Conservation (phyloP, 2,329 filamentous ascomycete genomes). For the Aspergillus costaricaensis region DNA sequence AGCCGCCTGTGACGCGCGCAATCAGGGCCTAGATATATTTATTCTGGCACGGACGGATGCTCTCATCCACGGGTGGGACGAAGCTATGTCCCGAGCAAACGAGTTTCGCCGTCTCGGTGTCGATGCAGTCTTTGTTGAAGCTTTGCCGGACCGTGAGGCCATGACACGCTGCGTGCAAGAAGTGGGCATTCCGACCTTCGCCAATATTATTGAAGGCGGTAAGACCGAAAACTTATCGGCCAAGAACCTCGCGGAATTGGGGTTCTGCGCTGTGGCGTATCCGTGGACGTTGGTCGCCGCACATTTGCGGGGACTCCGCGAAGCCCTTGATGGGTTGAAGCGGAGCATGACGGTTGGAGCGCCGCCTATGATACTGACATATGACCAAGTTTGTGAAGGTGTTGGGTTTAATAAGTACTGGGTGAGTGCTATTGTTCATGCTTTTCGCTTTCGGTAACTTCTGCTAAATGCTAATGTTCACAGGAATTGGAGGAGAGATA, state of each 20-base stretch:
- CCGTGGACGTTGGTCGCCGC: constrained; percentile 50
- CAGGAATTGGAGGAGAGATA: not conserved
- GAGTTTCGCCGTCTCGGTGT: constrained; percentile 49
- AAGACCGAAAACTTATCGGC: constrained; percentile 46
- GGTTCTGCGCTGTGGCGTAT: constrained; percentile 47
- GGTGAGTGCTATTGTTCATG: constrained; percentile 13
- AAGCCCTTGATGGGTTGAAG: constrained; percentile 42
- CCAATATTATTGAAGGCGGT: constrained; percentile 49
- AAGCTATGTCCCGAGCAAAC: constrained; percentile 45
- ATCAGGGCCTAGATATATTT: constrained; percentile 50
- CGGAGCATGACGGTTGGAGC: constrained; percentile 43
- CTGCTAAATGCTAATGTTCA: not conserved
- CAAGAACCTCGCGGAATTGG: constrained; percentile 41
- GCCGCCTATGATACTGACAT: constrained; percentile 47
- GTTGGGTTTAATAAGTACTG: constrained; percentile 51
- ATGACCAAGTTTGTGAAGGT: constrained; percentile 46
- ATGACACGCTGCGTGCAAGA: constrained; percentile 45
- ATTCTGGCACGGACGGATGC: constrained; percentile 50
- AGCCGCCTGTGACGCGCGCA: constrained; percentile 50
- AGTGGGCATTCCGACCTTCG: constrained; percentile 44
- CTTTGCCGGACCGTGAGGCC: constrained; percentile 46
- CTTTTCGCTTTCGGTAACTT: not conserved
- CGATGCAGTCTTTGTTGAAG: constrained; percentile 50
- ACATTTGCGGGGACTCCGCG: constrained; percentile 43
- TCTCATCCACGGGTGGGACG: constrained; percentile 43